phyloP scores from a whole-genome alignment of 31 red algal species.

The Asparagopsis taxiformis region DNA sequence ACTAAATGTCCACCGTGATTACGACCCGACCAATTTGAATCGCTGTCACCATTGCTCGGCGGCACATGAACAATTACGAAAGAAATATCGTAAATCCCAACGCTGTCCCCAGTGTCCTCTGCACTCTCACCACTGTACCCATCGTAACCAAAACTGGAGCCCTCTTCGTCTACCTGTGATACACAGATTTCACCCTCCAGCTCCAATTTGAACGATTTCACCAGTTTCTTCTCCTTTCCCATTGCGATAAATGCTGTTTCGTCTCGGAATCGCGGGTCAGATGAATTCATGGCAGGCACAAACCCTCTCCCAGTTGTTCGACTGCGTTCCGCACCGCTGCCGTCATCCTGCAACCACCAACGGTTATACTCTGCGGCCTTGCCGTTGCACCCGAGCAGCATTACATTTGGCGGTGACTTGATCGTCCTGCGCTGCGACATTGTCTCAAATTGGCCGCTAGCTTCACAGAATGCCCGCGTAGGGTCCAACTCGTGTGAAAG shows the following conservation, averaged over 20 bases:
- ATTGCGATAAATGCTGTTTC: slow-evolving; percentile 37
- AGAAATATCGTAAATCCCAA: slow-evolving; percentile 72
- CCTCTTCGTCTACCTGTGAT: slow-evolving; percentile 10
- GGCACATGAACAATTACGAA: slow-evolving; percentile 74
- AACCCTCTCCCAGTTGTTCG: not conserved
- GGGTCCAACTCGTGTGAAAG: slow-evolving; percentile 45
- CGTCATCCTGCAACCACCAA: slow-evolving; percentile 54
- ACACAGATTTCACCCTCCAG: slow-evolving; percentile 44
- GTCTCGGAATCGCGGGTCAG: not conserved
- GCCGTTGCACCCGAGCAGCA: slow-evolving; percentile 69
- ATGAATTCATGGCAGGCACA: not conserved
- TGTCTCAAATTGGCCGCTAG: slow-evolving; percentile 68
- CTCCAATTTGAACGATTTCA: slow-evolving; percentile 45
- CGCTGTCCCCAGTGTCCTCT: slow-evolving; percentile 30
- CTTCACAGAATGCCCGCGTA: slow-evolving; percentile 78
- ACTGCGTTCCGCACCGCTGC: not conserved
- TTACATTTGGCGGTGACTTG: slow-evolving; percentile 59
- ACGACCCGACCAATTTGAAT: slow-evolving; percentile 3
- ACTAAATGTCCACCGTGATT: slow-evolving; percentile 71
- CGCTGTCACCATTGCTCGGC: slow-evolving; percentile 1
- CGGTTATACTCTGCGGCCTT: slow-evolving; percentile 42
- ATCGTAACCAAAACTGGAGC: slow-evolving; percentile 38
- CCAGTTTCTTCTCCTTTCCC: slow-evolving; percentile 43
- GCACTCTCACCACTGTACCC: not conserved
- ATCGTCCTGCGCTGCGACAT: slow-evolving; percentile 77